Evolutionary conservation across 2,329 filamentous ascomycete species (phyloP).

Genomic region (Rachicladosporium sp.): DNA sequence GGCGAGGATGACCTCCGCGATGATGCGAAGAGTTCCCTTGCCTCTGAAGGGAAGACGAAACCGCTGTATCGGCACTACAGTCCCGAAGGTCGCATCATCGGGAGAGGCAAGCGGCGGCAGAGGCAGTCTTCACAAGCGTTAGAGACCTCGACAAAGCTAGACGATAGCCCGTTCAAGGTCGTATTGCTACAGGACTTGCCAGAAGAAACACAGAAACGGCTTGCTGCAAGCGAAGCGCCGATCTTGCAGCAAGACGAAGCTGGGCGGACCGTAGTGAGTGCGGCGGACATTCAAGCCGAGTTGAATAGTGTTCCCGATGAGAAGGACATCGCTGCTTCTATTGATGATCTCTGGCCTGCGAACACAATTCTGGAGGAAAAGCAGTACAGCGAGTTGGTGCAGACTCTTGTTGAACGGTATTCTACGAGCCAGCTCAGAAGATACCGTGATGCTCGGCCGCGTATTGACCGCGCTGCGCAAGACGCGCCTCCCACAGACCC

Average conservation of each 20-base stretch:
- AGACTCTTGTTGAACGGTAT: conserved; percentile 13
- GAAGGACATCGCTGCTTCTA: conserved; percentile 17
- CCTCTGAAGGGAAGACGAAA: background rate
- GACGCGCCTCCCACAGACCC: background rate
- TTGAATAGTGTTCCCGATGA: conserved; percentile 10
- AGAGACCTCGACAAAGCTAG: conserved; percentile 2
- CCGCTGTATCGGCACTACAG: background rate
- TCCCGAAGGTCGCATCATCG: conserved; percentile 12
- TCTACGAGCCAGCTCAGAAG: conserved; percentile 14
- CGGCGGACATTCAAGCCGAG: conserved; percentile 13
- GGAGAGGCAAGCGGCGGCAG: conserved; percentile 16
- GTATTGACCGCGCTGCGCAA: background rate
- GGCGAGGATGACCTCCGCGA: too few relatives aligned
- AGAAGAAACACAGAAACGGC: background rate
- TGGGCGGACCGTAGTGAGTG: conserved; percentile 7
- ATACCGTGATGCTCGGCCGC: conserved; percentile 7
- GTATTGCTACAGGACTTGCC: conserved; percentile 6
- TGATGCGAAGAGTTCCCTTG: background rate
- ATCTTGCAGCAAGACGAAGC: conserved; percentile 1
- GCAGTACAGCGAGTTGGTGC: conserved; percentile 10
- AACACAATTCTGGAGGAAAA: conserved; percentile 12
- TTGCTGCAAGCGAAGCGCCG: background rate
- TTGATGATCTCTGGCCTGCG: conserved; percentile 15
- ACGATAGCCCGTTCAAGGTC: conserved; percentile 1
- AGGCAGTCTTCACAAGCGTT: conserved; percentile 13